phyloP scores from a whole-genome alignment of 2,329 filamentous ascomycete species.

The Beauveria brongniartii region DNA sequence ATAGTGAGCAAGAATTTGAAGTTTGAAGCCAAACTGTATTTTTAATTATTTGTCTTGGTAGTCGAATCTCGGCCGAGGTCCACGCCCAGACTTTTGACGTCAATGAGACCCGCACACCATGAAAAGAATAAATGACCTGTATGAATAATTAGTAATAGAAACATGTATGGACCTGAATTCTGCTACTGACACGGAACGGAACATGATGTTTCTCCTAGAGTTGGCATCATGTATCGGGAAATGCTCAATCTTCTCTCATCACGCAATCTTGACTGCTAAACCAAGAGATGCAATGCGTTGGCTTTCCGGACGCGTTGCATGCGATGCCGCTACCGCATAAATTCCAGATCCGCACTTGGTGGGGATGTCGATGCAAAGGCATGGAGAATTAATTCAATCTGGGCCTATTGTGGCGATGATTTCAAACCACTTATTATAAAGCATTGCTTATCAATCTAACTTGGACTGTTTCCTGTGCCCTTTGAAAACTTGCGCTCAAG shows the following conservation, averaged over 20 bases:
- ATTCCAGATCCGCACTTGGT: no score
- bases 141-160: not conserved
- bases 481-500: constrained; percentile 6
- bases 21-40: not conserved
- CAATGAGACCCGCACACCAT: not conserved
- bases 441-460: not conserved
- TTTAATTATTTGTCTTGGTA: not conserved
- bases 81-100: not conserved
- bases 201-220: not conserved
- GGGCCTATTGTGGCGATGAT: not conserved
- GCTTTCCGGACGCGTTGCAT: no score
- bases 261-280: no score
- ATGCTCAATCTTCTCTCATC: no score
- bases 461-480: not conserved
- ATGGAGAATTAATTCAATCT: no score
- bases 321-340: no score
- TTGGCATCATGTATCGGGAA: no score
- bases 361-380: no score
- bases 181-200: not conserved
- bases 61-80: not conserved
- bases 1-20: not conserved
- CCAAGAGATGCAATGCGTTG: no score
- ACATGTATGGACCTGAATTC: not conserved
- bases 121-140: not conserved
- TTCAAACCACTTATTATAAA: not conserved